Conservation (phyloP, 2,329 filamentous ascomycete genomes). For the Ceratocystis ficicola region DNA sequence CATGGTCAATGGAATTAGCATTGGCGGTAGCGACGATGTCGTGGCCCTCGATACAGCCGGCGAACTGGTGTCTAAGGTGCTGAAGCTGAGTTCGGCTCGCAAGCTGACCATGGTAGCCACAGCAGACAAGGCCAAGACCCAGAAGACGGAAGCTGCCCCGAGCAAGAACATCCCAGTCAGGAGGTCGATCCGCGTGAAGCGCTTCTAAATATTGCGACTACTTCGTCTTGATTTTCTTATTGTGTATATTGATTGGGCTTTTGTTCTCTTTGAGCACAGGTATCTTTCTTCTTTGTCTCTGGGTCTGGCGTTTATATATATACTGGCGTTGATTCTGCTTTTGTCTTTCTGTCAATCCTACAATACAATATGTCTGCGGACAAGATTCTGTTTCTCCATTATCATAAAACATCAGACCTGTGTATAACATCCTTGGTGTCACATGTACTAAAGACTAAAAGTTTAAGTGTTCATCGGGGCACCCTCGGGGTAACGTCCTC, state of each 20-base stretch:
- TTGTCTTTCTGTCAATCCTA: background rate
- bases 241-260: slow-evolving; percentile 8
- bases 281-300: slow-evolving; percentile 8
- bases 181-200: slow-evolving; percentile 11
- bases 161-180: slow-evolving; percentile 12
- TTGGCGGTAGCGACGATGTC: slow-evolving; percentile 84
- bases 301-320: slow-evolving; percentile 10
- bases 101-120: slow-evolving; percentile 20
- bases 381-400: background rate
- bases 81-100: slow-evolving; percentile 51
- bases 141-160: slow-evolving; percentile 9
- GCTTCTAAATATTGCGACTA: background rate
- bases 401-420: background rate
- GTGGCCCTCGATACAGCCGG: slow-evolving; percentile 55
- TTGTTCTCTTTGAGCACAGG: background rate
- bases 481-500: slow-evolving; percentile 37
- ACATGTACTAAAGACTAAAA: background rate
- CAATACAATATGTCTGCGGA: background rate
- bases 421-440: background rate
- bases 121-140: slow-evolving; percentile 5
- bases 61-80: slow-evolving; percentile 58
- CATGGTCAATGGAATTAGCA: slow-evolving; percentile 73
- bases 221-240: background rate
- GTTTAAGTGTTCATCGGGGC: slow-evolving; percentile 31
- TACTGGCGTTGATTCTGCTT: slow-evolving; percentile 4